Evolutionary conservation across 1,284 basidiomycete genomes (phyloP).

Genomic region (Trichosporon asahii): DNA sequence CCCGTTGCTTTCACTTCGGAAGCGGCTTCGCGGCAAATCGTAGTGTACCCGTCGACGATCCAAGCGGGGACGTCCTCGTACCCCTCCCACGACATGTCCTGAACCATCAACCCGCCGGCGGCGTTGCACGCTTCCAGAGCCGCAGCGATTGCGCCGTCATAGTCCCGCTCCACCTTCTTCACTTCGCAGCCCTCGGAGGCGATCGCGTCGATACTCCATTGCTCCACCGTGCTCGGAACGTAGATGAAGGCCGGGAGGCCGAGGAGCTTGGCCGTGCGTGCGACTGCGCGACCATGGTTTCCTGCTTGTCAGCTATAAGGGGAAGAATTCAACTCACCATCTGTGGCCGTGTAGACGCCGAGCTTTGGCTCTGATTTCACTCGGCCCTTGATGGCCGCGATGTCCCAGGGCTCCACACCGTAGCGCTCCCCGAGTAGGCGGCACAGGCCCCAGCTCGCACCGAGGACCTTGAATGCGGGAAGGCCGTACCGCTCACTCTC

Average conservation of each 20-base stretch:
- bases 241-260: constrained; percentile 18
- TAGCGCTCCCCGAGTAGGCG: constrained; percentile 16
- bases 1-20: constrained; percentile 9
- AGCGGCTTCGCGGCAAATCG: constrained; percentile 15
- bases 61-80: constrained; percentile 16
- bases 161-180: constrained; percentile 15
- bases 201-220: constrained; percentile 21
- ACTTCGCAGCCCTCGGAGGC: constrained; percentile 18
- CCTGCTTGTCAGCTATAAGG: constrained; percentile 12
- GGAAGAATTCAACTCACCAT: constrained; percentile 14
- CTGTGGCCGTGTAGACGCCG: constrained; percentile 20
- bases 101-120: constrained; percentile 15
- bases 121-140: constrained; percentile 10
- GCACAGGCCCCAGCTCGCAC: constrained; percentile 23
- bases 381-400: constrained; percentile 4
- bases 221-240: constrained; percentile 21
- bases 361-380: constrained; percentile 9
- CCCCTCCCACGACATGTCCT: constrained; percentile 23
- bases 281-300: constrained; percentile 24
- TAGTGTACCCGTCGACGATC: constrained; percentile 21
- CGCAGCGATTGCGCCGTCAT: constrained; percentile 18
- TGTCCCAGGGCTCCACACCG: constrained; percentile 20
- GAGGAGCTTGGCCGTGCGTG: constrained; percentile 16
- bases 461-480: constrained; percentile 26
- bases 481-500: constrained; percentile 22